Base-by-base conservation (phyloP, 495 filamentous ascomycete species). In the Penicilliopsis zonata region DNA sequence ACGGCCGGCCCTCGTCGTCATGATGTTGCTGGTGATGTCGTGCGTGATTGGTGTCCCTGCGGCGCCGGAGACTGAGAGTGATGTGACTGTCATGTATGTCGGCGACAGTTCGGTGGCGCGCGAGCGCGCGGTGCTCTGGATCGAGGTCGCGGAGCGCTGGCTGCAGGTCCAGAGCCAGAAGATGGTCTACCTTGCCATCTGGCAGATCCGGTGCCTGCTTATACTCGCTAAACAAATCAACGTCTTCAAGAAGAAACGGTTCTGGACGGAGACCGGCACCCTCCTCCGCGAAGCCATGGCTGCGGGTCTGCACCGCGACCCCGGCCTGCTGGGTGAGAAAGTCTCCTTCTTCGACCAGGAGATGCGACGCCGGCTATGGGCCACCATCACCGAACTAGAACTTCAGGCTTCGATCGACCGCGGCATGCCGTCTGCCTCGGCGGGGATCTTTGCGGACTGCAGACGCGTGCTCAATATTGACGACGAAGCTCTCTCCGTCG, bases 261-360 rank as follows among this genome's bases (percentile, higher is more conserved):
- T 59, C 1, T 74, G 71, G 70, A 63, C 60, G 14, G 60, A 58
- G 3, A 52, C 53, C 16, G 70, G 71, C 0, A 57, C 57, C 1
- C 53, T 76, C 0, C 34, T 70, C 1, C 46, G 60, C 28, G 53
- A 43, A 18, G 67, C 67, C 9, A 67, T 73, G 52, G 54, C 64
- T 13, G 63, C 66, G 25, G 67, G 67, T 3, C 45, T 75, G 4
- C 69, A 78, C 41, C 69, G 68, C 13, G 72, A 78, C 35, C 69
- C 70, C 0, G 56, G 54, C 30, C 47, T 69, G 9, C 38, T 50
- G 2, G 33, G 26, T 24, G 58, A 55, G 4, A 30, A 23, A 12
- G 64, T 67, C 35, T 47, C 67, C 2, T 16, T 54, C 0, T 49
- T 76, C 16, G 62, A 69, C 12, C 55, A 58, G 15, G 71, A 76